Conservation (phyloP, 2,329 filamentous ascomycete genomes). For the Penicillium nordicum region DNA sequence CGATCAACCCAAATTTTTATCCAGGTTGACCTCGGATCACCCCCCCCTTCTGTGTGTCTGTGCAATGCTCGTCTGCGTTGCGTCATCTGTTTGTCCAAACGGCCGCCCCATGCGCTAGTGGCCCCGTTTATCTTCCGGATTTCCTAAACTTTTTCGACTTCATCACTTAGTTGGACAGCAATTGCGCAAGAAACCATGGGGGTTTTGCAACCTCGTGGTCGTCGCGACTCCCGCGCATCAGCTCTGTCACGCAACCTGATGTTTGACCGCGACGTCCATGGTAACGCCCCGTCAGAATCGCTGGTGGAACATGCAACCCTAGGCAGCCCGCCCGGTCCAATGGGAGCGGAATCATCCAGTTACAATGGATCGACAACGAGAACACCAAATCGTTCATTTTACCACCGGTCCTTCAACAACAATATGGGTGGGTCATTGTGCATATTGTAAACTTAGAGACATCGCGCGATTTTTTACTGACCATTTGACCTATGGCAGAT, state of each 20-base stretch:
- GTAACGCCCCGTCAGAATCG: slow-evolving; percentile 16
- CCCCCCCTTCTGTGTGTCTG: too few species aligned
- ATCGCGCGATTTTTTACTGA: slow-evolving; percentile 20
- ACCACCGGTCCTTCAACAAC: slow-evolving; percentile 44
- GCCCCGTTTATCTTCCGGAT: slow-evolving; percentile 16
- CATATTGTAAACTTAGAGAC: background rate
- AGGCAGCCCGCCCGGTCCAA: slow-evolving; percentile 26
- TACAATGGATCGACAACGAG: slow-evolving; percentile 34
- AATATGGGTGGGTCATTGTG: slow-evolving; percentile 33
- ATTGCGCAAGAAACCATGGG: slow-evolving; percentile 24
- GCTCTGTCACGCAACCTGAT: slow-evolving; percentile 24
- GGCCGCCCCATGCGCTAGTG: slow-evolving; percentile 17
- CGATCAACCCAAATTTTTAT: too few species aligned
- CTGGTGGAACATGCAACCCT: slow-evolving; percentile 29
- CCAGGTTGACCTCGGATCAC: too few species aligned
- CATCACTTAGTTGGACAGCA: background rate
- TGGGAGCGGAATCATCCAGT: slow-evolving; percentile 28
- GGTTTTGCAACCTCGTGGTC: slow-evolving; percentile 29
- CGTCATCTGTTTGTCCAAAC: slow-evolving; percentile 18
- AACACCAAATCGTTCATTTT: slow-evolving; percentile 46
- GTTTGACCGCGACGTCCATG: slow-evolving; percentile 20
- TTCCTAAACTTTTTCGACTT: background rate
- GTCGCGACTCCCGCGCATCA: slow-evolving; percentile 30
- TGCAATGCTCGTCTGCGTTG: slow-evolving; percentile 9
- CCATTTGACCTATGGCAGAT: slow-evolving; percentile 53